These are phyloP conservation scores for Pichia paraexigua DNA, from an alignment of 805 yeast species.

Conservation along the genomic window DNA sequence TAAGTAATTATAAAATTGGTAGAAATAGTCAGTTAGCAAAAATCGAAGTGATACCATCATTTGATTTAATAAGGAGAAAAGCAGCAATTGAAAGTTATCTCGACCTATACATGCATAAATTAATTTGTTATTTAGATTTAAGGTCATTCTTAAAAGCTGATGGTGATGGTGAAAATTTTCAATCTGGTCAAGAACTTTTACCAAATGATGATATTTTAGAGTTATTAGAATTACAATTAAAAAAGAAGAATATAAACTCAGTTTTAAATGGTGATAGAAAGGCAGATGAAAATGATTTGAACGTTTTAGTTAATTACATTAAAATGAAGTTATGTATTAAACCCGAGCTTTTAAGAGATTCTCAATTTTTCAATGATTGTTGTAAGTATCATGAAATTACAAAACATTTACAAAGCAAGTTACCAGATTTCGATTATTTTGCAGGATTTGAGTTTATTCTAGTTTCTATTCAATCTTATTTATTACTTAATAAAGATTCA, in stretches of 20 bases:
- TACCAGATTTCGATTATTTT: constrained; percentile 61
- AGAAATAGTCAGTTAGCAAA: constrained; percentile 52
- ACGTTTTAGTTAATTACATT: constrained; percentile 24
- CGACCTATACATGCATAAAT: constrained; percentile 40
- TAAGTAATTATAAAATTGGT: constrained; percentile 30
- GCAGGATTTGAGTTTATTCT: constrained; percentile 60
- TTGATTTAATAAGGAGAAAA: background rate
- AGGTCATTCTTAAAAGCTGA: constrained; percentile 14
- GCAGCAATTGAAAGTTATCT: constrained; percentile 34
- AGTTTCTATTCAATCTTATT: constrained; percentile 37
- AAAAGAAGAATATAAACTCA: constrained; percentile 5
- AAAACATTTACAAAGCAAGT: constrained; percentile 29
- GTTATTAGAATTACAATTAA: constrained; percentile 9
- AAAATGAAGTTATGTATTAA: constrained; percentile 39
- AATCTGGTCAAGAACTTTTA: constrained; percentile 20
- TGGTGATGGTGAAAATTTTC: constrained; percentile 32
- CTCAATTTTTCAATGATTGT: constrained; percentile 25
- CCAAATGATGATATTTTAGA: background rate
- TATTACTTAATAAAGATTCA: constrained; percentile 5
- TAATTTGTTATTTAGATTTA: constrained; percentile 61
- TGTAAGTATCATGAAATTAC: constrained; percentile 34
- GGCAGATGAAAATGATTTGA: constrained; percentile 17
- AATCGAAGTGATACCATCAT: constrained; percentile 31
- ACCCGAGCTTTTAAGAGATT: constrained; percentile 15
- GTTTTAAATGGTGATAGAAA: constrained; percentile 9